These are phyloP conservation scores for Mesembryanthemum crystallinum DNA, from an alignment of 148 eudicot genomes.

Conservation along the genomic window DNA sequence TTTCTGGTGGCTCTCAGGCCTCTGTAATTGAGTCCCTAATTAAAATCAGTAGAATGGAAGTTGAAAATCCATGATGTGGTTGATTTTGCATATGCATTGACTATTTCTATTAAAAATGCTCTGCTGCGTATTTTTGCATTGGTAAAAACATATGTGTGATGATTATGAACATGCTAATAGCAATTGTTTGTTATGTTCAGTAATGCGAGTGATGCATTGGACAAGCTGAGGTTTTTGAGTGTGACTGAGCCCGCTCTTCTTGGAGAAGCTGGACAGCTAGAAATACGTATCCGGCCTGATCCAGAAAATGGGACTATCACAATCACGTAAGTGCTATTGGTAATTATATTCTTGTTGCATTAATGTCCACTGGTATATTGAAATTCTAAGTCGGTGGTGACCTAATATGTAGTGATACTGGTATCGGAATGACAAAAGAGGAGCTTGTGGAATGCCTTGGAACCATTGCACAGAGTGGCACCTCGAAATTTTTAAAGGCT, in stretches of 20 bases:
- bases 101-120: not conserved
- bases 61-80: not conserved
- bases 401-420: slow-evolving; percentile 66
- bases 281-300: slow-evolving; percentile 88
- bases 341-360: not conserved
- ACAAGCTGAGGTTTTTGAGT: slow-evolving; percentile 90
- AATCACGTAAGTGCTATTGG: slow-evolving; percentile 50
- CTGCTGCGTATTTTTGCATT: not conserved
- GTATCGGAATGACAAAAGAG: slow-evolving; percentile 97
- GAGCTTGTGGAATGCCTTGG: slow-evolving; percentile 97
- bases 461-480: slow-evolving; percentile 99
- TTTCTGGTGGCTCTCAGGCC: not conserved
- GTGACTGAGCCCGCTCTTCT: slow-evolving; percentile 89
- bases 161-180: slow-evolving; percentile 3
- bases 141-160: not conserved
- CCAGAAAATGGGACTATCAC: slow-evolving; percentile 93
- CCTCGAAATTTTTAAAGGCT: slow-evolving; percentile 85
- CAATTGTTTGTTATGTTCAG: slow-evolving; percentile 37
- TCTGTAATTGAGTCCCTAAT: not conserved
- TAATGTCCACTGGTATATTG: not conserved
- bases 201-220: slow-evolving; percentile 98
- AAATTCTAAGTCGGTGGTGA: not conserved
- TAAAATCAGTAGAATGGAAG: not conserved
- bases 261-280: slow-evolving; percentile 88
- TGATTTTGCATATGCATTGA: not conserved